A percentile compares a stretch with the other conserved stretches of the same genome.
phyloP scores from a whole-genome alignment of 2,329 filamentous ascomycete species.

The Alternaria sp. region DNA sequence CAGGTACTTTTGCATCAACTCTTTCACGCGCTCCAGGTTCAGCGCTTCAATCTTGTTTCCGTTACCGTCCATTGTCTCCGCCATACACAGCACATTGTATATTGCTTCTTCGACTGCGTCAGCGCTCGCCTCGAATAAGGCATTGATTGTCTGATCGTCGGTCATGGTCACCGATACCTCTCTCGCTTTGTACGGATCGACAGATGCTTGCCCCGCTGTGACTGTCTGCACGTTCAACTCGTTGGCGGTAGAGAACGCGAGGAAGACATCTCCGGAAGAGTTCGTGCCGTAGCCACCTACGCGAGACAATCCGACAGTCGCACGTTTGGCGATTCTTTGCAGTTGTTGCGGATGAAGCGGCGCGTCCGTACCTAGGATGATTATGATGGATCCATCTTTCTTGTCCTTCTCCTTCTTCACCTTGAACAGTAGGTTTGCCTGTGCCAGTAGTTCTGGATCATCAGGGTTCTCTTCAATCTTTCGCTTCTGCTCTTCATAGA shows the following conservation, averaged over 20 bases:
- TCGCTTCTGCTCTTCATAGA: slow-evolving; percentile 56
- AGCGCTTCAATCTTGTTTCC: slow-evolving; percentile 51
- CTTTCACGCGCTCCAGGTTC: slow-evolving; percentile 44
- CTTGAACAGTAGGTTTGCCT: slow-evolving; percentile 37
- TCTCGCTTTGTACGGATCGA: slow-evolving; percentile 46
- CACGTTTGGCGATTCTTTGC: slow-evolving; percentile 64
- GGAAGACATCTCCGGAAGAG: slow-evolving; percentile 69
- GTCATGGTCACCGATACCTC: slow-evolving; percentile 58
- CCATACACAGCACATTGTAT: slow-evolving; percentile 68
- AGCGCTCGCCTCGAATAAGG: slow-evolving; percentile 65
- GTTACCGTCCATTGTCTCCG: slow-evolving; percentile 64
- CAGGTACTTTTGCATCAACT: slow-evolving; percentile 45
- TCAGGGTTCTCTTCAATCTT: slow-evolving; percentile 39
- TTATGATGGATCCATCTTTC: slow-evolving; percentile 69
- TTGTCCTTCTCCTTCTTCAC: slow-evolving; percentile 52
- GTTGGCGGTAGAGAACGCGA: slow-evolving; percentile 70
- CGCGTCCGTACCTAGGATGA: slow-evolving; percentile 66
- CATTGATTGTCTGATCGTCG: slow-evolving; percentile 66
- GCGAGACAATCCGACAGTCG: slow-evolving; percentile 65
- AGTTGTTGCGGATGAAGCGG: slow-evolving; percentile 65
- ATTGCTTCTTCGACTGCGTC: slow-evolving; percentile 71
- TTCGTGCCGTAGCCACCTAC: slow-evolving; percentile 69
- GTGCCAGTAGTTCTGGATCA: slow-evolving; percentile 34
- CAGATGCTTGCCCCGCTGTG: slow-evolving; percentile 24
- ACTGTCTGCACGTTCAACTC: slow-evolving; percentile 55